A percentile compares a stretch with the other conserved stretches of the same genome.
These are phyloP conservation scores for Allium sativum DNA, from an alignment of 106 monocot genomes.

Conservation along the genomic window DNA sequence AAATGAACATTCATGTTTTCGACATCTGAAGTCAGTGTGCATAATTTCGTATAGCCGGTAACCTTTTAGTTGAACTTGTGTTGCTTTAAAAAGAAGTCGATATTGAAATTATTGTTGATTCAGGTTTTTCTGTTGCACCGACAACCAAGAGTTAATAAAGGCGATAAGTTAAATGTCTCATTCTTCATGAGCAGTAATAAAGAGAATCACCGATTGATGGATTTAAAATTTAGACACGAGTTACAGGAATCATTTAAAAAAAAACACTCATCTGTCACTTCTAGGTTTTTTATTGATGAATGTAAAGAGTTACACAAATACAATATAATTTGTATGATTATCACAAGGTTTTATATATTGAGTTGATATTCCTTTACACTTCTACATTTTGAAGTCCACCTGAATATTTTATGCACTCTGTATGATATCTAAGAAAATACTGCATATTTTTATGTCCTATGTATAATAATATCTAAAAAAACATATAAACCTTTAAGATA, in stretches of 20 bases:
- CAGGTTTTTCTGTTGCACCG: conserved; percentile 77
- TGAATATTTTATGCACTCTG: too few species aligned
- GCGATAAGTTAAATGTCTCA: conserved; percentile 39
- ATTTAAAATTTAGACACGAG: conserved; percentile 56
- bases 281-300: conserved; percentile 64
- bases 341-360: too few species aligned
- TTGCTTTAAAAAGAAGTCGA: background rate
- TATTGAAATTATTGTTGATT: conserved; percentile 4
- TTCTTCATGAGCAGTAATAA: conserved; percentile 71
- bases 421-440: too few species aligned
- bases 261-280: conserved; percentile 29
- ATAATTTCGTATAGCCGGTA: background rate
- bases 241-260: conserved; percentile 50
- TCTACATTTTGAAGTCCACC: too few species aligned
- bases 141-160: conserved; percentile 46
- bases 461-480: too few species aligned
- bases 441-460: too few species aligned
- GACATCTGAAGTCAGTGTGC: too few species aligned
- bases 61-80: background rate
- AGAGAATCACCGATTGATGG: conserved; percentile 84
- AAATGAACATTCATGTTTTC: too few species aligned
- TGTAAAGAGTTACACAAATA: too few species aligned
- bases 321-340: too few species aligned
- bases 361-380: too few species aligned
- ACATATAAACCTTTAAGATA: too few species aligned